A percentile compares a stretch with the other conserved stretches of the same genome.
Evolutionary conservation across 2,329 filamentous ascomycete species (phyloP).

Genomic region (Mollisiaceae sp.): DNA sequence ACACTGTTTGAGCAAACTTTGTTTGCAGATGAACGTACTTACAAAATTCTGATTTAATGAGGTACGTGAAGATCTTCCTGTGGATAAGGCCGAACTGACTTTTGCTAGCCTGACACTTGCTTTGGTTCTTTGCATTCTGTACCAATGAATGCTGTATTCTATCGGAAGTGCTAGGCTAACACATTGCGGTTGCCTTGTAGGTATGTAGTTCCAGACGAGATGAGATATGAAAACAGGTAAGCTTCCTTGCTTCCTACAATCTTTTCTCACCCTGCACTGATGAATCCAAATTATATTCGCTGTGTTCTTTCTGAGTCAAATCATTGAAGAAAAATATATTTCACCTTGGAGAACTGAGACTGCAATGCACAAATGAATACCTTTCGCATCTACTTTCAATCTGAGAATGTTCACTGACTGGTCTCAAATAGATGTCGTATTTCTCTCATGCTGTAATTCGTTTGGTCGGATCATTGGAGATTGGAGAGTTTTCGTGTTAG

Average conservation of each 20-base stretch:
- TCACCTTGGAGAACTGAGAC: conserved; percentile 48
- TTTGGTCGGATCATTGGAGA: neutral
- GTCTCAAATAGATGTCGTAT: neutral
- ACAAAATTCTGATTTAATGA: conserved; percentile 54
- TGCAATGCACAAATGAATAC: neutral
- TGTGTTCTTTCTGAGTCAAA: conserved; percentile 43
- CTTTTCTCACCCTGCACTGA: conserved; percentile 37
- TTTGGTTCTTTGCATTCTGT: conserved; percentile 36
- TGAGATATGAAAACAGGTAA: conserved; percentile 26
- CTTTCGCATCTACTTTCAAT: neutral
- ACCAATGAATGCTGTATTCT: conserved; percentile 13
- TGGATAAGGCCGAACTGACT: conserved; percentile 25
- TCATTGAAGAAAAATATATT: conserved; percentile 45
- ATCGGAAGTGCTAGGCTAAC: conserved; percentile 32
- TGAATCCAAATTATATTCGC: conserved; percentile 44
- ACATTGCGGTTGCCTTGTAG: conserved; percentile 23
- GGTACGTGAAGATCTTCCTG: conserved; percentile 38
- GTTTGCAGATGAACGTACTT: conserved; percentile 44
- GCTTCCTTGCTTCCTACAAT: conserved; percentile 2
- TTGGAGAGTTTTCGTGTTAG: neutral
- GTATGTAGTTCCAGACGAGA: conserved; percentile 17
- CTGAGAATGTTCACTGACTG: neutral
- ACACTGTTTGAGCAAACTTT: conserved; percentile 49
- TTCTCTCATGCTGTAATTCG: too few species aligned
- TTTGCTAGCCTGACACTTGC: conserved; percentile 42